Base-by-base conservation (phyloP, 345 rosid genomes). In the Chamaenerion angustifolium region DNA sequence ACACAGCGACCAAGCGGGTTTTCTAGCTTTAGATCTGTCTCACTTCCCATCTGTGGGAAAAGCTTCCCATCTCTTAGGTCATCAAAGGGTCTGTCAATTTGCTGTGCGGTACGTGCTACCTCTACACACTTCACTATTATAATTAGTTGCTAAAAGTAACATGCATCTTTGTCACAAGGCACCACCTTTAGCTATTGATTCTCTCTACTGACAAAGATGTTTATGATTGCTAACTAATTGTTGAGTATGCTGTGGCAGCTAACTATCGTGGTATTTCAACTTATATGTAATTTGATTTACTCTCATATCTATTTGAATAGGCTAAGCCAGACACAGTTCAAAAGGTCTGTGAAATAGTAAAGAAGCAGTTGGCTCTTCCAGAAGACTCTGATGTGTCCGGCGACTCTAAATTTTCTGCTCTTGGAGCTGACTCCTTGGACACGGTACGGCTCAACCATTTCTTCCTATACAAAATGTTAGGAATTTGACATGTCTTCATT, bases 351-450 rank as follows among this genome's bases (percentile, higher is more conserved):
- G 64, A 54, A 0, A 64, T 71, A 44, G 72, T 71, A n/a, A 68
- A 45, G 70, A 68, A 72, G 57, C 66, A 72, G 53, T 21, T 68
- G 57, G 77, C 70, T 11, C 19, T 68, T 35, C 31, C 73, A 8
- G 57, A 46, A 25, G 71, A 55, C 10, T 12, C 60, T 55, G 43
- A 42, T 1, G 60, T 68, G 13, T 54, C 58, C 7, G 70, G 70
- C 14, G 67, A 61, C 18, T 71, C 68, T 10, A 68, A 64, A 43
- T 71, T 71, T 40, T 43, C 54, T 19, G 55, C 62, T n/a, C 69
- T 68, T 27, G 72, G 70, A 43, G 70, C 73, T 45, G 73, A 68
- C 52, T 64, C 70, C 55, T 66, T 68, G 7, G 76, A 71, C 21
- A 68, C 72, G 51, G 76, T 64, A 63, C 10, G 46, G 10, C 4